Percentiles rank a stretch among this genome's conserved stretches.
These are phyloP conservation scores for Phytophthora tentaculata DNA, from an alignment of 352 stramenopile genomes.

Conservation along the genomic window DNA sequence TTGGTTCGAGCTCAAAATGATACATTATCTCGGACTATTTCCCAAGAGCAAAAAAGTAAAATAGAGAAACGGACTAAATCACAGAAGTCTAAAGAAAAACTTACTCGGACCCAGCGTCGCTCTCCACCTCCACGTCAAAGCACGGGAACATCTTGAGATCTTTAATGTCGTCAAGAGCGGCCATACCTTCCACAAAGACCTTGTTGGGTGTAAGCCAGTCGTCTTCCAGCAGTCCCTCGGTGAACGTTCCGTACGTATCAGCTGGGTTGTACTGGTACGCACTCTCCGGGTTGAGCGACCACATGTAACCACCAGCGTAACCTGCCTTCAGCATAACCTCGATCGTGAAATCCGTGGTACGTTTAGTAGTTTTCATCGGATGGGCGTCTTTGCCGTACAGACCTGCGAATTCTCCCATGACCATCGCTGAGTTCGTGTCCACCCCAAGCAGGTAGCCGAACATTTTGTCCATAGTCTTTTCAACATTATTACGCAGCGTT, in stretches of 20 bases:
- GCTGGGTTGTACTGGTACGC: slow-evolving; percentile 80
- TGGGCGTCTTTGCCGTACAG: slow-evolving; percentile 69
- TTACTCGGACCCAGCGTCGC: slow-evolving; percentile 18
- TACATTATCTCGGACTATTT: slow-evolving; percentile 33
- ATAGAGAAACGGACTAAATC: slow-evolving; percentile 25
- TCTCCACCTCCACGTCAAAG: slow-evolving; percentile 39
- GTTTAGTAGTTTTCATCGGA: slow-evolving; percentile 60
- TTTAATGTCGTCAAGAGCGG: slow-evolving; percentile 54
- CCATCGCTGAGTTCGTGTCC: slow-evolving; percentile 54
- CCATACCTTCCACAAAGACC: slow-evolving; percentile 64
- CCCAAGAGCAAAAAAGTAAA: slow-evolving; percentile 28
- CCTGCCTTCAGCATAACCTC: slow-evolving; percentile 58
- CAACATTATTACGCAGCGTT: slow-evolving; percentile 58
- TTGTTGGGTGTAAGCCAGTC: slow-evolving; percentile 78
- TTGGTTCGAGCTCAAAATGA: slow-evolving; percentile 25
- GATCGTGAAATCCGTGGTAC: slow-evolving; percentile 73
- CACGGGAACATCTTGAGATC: slow-evolving; percentile 77
- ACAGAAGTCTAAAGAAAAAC: too few species aligned
- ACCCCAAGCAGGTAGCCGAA: slow-evolving; percentile 61
- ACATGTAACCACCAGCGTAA: slow-evolving; percentile 80
- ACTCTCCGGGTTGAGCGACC: slow-evolving; percentile 79
- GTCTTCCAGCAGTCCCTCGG: slow-evolving; percentile 65
- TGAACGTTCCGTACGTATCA: slow-evolving; percentile 66
- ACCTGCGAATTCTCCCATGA: slow-evolving; percentile 75
- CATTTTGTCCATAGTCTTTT: slow-evolving; percentile 74